Evolutionary conservation across 345 rosid species (phyloP), one percentile per base, ranked within the genome.

Genomic region (Corchorus capsularis): DNA sequence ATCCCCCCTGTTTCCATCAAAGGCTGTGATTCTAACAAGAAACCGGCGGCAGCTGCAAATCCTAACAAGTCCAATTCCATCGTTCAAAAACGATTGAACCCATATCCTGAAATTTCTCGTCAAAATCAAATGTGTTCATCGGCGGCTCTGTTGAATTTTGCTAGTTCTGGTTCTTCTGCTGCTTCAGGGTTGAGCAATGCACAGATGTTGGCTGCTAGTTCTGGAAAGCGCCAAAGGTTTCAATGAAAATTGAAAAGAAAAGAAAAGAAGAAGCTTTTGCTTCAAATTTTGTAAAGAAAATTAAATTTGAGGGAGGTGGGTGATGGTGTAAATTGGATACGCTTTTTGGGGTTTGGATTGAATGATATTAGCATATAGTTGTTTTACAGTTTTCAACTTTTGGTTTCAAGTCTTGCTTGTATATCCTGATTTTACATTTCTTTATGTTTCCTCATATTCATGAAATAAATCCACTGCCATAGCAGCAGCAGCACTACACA

Each of bases 161-260:
- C 84, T 22, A 71, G 69, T 12, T 73, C 81, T 72, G 72, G 69
- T 63, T 69, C 89, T 63, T 69, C 89, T 63, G 84, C 89, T 63
- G 84, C 71, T 76, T 68, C 87, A 0, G 85, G 83, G 69, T 60
- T 70, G 20, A 78, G 76, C 27, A 72, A 46, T 4, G 80, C 69
- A 43, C 75, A 75, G 73, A 19, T 76, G 17, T 39, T 83, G 12
- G 60, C 75, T 76, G 77, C 86, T 0, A 80, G 68, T 75, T 67
- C 62, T 19, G 61, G 77, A 43, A 93, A 92, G 82, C 79, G 97
- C 52, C 98, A 88, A 73, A 87, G 91, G 82, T 85, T 86, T 69
- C 83, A 81, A 60, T 92, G 86, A 91, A 39, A 39, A 55, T 67
- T 12, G 27, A 27, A 27, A 8, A n/a, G n/a, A n/a, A 2, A 7